phyloP scores from a whole-genome alignment of 2,329 filamentous ascomycete genomes.

The Fusarium ramigenum region DNA sequence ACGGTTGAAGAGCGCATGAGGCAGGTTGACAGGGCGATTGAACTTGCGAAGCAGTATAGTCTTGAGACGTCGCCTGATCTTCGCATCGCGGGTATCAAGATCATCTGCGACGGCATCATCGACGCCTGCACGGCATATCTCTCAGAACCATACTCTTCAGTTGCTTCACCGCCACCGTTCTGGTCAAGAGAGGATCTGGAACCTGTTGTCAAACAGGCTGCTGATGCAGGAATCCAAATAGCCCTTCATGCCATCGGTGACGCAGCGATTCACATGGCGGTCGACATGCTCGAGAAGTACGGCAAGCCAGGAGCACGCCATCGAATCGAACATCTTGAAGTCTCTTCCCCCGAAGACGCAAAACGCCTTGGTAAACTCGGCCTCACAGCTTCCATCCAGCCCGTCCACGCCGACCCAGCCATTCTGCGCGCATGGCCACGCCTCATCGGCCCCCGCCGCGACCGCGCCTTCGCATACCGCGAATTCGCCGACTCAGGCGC shows the following conservation, averaged over 20 bases:
- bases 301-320: conserved; percentile 59
- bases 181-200: conserved; percentile 63
- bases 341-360: conserved; percentile 64
- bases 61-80: conserved; percentile 50
- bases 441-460: conserved; percentile 63
- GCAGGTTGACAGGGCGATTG: conserved; percentile 61
- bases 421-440: conserved; percentile 68
- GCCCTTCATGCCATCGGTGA: conserved; percentile 73
- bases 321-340: conserved; percentile 71
- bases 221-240: conserved; percentile 63
- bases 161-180: conserved; percentile 56
- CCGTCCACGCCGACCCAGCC: conserved; percentile 66
- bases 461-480: conserved; percentile 68
- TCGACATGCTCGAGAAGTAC: conserved; percentile 60
- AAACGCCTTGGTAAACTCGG: conserved; percentile 63
- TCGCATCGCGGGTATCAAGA: conserved; percentile 68
- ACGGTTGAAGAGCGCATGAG: conserved; percentile 52
- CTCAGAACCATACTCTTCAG: conserved; percentile 62
- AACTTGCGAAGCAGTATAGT: conserved; percentile 50
- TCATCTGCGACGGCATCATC: conserved; percentile 71
- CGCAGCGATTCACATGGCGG: conserved; percentile 62
- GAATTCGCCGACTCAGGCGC: conserved; percentile 66
- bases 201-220: conserved; percentile 63
- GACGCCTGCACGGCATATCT: conserved; percentile 71
- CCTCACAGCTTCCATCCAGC: conserved; percentile 66